Conservation (phyloP, 139 green algal genomes). For the Chlorella sp. region DNA sequence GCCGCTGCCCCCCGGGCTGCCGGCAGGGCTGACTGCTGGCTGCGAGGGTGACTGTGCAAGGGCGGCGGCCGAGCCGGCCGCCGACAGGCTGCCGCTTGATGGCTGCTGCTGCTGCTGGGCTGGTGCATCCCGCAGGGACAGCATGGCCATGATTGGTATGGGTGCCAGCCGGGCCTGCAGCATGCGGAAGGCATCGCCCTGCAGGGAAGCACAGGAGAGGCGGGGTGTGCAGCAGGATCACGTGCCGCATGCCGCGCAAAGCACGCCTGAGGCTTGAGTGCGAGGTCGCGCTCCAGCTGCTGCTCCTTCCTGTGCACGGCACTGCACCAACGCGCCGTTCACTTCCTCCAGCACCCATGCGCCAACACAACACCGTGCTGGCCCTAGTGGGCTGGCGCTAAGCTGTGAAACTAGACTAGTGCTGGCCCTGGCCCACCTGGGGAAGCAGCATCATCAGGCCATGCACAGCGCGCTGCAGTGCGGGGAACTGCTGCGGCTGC, state of each 20-base stretch:
- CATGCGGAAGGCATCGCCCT: conserved; percentile 86
- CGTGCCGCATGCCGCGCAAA: too few relatives aligned
- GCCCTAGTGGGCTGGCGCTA: too few relatives aligned
- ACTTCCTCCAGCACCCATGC: too few relatives aligned
- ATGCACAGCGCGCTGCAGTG: conserved; percentile 85
- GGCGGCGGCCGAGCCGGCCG: too few relatives aligned
- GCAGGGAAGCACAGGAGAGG: too few relatives aligned
- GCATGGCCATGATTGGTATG: conserved; percentile 61
- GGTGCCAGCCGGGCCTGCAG: conserved; percentile 75
- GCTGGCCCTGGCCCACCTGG: conserved; percentile 54
- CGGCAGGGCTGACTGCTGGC: background rate
- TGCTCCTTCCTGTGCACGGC: too few relatives aligned
- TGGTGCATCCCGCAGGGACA: conserved; percentile 43
- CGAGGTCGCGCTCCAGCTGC: too few relatives aligned
- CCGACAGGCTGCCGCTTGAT: background rate
- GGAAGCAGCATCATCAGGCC: conserved; percentile 96
- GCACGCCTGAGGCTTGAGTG: too few relatives aligned
- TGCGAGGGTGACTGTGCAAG: background rate
- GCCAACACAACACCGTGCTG: too few relatives aligned
- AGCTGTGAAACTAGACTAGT: too few relatives aligned
- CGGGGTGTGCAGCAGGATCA: too few relatives aligned
- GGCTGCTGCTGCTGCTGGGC: background rate
- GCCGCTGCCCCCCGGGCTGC: background rate
- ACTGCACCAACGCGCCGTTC: too few relatives aligned
- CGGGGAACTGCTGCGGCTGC: conserved; percentile 70